Percentiles rank a stretch among this genome's conserved stretches.
Conservation (phyloP, 371 early-diverging fungal genomes). For the Lichtheimia ornata region DNA sequence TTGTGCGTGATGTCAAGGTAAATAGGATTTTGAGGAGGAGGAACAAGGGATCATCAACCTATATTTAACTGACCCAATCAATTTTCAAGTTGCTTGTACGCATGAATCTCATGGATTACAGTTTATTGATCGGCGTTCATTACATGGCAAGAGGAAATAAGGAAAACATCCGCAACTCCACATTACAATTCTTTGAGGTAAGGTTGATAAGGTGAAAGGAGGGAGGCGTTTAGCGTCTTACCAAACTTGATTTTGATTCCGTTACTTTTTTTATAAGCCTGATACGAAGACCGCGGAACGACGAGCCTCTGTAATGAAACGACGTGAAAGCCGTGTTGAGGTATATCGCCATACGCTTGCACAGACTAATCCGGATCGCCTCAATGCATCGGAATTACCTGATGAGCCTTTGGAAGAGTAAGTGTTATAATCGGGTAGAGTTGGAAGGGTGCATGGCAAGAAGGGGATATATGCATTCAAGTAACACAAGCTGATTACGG, state of each 20-base stretch:
- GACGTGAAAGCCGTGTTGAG: constrained; percentile 60
- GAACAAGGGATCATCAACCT: constrained; percentile 65
- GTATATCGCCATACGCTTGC: constrained; percentile 71
- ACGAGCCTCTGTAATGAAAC: constrained; percentile 37
- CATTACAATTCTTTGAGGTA: constrained; percentile 78
- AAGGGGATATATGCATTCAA: background rate
- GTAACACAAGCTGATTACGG: background rate
- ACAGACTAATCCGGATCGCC: constrained; percentile 67
- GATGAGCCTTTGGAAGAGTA: constrained; percentile 53
- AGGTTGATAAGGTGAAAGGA: too few species aligned
- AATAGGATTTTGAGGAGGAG: constrained; percentile 55
- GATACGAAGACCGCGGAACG: constrained; percentile 52
- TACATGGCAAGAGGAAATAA: constrained; percentile 81
- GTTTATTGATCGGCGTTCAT: constrained; percentile 90
- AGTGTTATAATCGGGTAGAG: constrained; percentile 7
- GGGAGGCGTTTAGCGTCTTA: constrained; percentile 49
- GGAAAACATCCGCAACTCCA: constrained; percentile 84
- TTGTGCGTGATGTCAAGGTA: constrained; percentile 53
- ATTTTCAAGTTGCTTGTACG: constrained; percentile 58
- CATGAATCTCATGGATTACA: constrained; percentile 97
- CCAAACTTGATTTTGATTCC: constrained; percentile 56
- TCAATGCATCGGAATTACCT: constrained; percentile 56
- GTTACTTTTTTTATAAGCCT: constrained; percentile 25
- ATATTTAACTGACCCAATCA: background rate
- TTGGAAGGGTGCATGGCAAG: background rate